Percentiles rank a stretch among this genome's conserved stretches.
phyloP scores from a whole-genome alignment of 305 asterid genomes.

The Solanum hybrid region DNA sequence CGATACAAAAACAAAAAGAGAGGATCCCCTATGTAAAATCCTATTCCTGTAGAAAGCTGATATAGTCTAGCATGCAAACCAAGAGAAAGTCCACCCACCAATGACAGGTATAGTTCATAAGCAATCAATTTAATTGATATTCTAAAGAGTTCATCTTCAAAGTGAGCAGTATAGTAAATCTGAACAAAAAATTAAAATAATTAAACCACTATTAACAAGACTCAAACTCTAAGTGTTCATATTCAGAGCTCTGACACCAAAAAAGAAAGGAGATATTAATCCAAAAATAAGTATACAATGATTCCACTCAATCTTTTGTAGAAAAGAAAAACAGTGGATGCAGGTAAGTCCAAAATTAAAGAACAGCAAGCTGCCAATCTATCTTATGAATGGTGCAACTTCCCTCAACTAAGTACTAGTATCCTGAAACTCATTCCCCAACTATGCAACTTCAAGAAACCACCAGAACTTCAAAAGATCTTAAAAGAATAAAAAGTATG shows the following conservation, averaged over 20 bases:
- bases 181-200: neutral
- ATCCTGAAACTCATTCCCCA: neutral
- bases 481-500: neutral
- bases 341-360: neutral
- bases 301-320: neutral
- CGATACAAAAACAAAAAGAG: neutral
- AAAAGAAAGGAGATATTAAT: neutral
- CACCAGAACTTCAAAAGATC: neutral
- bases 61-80: neutral
- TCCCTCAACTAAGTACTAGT: neutral
- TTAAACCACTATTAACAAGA: neutral
- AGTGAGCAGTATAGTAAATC: neutral
- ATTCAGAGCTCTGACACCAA: neutral
- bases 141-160: neutral
- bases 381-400: neutral
- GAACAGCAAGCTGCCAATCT: neutral
- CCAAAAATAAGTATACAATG: neutral
- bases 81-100: neutral
- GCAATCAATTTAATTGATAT: neutral
- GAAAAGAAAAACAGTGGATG: neutral
- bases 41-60: neutral
- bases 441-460: neutral
- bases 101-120: neutral
- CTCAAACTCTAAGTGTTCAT: neutral
- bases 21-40: neutral